These are phyloP conservation scores for Circinella minor DNA, from an alignment of 371 early-diverging fungal species.

Conservation along the genomic window DNA sequence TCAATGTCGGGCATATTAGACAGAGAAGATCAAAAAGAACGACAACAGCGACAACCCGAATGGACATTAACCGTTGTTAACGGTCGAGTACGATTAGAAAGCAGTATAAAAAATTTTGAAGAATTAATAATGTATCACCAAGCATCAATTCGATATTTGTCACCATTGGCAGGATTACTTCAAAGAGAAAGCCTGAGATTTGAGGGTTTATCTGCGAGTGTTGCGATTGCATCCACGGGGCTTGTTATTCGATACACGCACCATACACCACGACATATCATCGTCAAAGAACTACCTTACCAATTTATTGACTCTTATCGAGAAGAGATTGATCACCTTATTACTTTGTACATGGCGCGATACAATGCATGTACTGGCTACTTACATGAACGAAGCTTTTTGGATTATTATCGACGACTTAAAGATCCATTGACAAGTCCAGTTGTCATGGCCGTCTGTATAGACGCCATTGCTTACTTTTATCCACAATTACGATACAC, in stretches of 20 bases:
- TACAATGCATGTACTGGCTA: slow-evolving; percentile 7
- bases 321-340: slow-evolving; percentile 1
- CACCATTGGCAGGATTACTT: slow-evolving; percentile 18
- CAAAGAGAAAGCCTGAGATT: slow-evolving; percentile 5
- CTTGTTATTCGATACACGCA: not conserved
- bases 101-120: slow-evolving; percentile 12
- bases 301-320: not conserved
- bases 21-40: not conserved
- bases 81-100: slow-evolving; percentile 18
- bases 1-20: too few species aligned
- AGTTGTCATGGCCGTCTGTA: slow-evolving; percentile 19
- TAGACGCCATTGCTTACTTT: slow-evolving; percentile 4
- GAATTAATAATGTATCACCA: slow-evolving; percentile 14
- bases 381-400: slow-evolving; percentile 11
- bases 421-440: slow-evolving; percentile 17
- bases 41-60: not conserved
- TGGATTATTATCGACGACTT: slow-evolving; percentile 6
- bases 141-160: slow-evolving; percentile 17
- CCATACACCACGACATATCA: not conserved
- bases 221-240: not conserved
- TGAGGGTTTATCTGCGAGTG: not conserved
- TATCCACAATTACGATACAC: slow-evolving; percentile 9
- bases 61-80: slow-evolving; percentile 21
- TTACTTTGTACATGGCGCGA: slow-evolving; percentile 5
- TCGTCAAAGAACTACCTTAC: not conserved